Conservation (phyloP, 768 basidiomycete genomes). For the Hypsizygus marmoreus region DNA sequence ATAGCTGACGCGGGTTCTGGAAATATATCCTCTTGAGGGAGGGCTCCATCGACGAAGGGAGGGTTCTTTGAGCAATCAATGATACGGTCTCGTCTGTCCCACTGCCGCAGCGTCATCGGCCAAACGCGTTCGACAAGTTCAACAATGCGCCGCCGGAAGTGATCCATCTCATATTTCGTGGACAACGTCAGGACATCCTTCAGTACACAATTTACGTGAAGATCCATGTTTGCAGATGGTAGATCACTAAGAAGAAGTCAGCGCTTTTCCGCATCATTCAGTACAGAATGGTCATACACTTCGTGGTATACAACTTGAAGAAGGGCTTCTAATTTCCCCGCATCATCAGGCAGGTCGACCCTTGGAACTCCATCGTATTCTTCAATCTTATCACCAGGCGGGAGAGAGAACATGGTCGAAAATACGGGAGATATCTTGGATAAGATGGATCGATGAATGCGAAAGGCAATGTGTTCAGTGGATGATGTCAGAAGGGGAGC, state of each 20-base stretch:
- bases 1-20: constrained; percentile 14
- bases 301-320: constrained; percentile 6
- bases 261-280: neutral
- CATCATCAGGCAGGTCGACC: constrained; percentile 14
- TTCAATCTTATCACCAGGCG: constrained; percentile 1
- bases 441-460: constrained; percentile 15
- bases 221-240: no score
- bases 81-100: neutral
- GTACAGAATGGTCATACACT: neutral
- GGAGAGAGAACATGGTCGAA: constrained; percentile 13
- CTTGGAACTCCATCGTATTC: constrained; percentile 14
- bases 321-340: constrained; percentile 6
- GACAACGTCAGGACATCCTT: neutral
- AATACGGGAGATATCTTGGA: constrained; percentile 11
- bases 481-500: constrained; percentile 1
- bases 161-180: neutral
- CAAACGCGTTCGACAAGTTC: neutral
- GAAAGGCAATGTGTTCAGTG: constrained; percentile 8
- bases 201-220: no score
- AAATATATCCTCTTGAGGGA: neutral
- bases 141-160: neutral
- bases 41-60: neutral
- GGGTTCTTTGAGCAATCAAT: no score
- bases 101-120: neutral
- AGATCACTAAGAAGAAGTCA: no score